Percentiles rank a stretch among this genome's conserved stretches.
Conservation (phyloP, 1,284 basidiomycete species). For the Mycena sp. region DNA sequence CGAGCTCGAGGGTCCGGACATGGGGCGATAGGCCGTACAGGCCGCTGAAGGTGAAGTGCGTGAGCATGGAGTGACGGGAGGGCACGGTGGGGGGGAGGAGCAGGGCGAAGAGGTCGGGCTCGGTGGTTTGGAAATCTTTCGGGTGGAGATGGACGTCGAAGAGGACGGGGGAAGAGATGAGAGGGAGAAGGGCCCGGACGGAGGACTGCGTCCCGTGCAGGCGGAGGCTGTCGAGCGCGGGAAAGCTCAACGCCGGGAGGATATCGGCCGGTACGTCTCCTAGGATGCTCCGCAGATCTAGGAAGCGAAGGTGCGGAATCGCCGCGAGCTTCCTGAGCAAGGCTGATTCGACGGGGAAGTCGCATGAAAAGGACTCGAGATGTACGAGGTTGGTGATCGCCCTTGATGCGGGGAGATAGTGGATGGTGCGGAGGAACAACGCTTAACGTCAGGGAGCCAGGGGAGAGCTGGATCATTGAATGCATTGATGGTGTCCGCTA, state of each 20-base stretch:
- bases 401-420: slow-evolving; percentile 21
- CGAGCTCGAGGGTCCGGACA: slow-evolving; percentile 4
- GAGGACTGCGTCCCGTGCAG: slow-evolving; percentile 19
- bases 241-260: slow-evolving; percentile 8
- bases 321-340: slow-evolving; percentile 13
- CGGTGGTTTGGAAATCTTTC: neutral
- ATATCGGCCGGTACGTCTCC: neutral
- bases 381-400: slow-evolving; percentile 17
- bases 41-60: slow-evolving; percentile 19
- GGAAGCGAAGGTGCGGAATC: slow-evolving; percentile 22
- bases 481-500: slow-evolving; percentile 16
- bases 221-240: slow-evolving; percentile 14
- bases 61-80: no score
- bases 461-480: slow-evolving; percentile 27
- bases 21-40: neutral
- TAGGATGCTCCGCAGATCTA: slow-evolving; percentile 24
- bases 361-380: slow-evolving; percentile 25
- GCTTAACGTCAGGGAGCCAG: slow-evolving; percentile 30
- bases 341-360: slow-evolving; percentile 9
- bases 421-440: slow-evolving; percentile 23
- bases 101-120: slow-evolving; percentile 8
- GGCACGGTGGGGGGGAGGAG: slow-evolving; percentile 8
- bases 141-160: slow-evolving; percentile 12
- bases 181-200: slow-evolving; percentile 10
- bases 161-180: slow-evolving; percentile 21